phyloP scores from a whole-genome alignment of 1,284 basidiomycete genomes.

The Chiua sp. region DNA sequence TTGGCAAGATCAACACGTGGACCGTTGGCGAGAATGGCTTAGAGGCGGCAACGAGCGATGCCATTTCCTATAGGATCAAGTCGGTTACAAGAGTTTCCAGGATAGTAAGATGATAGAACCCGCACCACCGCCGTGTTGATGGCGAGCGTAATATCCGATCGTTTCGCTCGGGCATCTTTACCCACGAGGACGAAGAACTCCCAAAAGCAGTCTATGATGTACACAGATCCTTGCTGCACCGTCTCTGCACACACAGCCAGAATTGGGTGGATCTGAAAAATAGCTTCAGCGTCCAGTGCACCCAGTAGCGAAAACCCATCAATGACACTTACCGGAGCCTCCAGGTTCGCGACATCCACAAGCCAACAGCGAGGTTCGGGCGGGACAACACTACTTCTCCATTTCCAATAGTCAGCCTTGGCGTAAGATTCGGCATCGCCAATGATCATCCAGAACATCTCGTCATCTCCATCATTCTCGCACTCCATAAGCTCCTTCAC shows the following conservation, averaged over 20 bases:
- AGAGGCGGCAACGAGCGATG: slow-evolving; percentile 48
- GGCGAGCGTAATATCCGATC: slow-evolving; percentile 64
- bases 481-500: slow-evolving; percentile 65
- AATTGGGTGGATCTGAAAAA: slow-evolving; percentile 36
- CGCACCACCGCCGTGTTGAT: slow-evolving; percentile 59
- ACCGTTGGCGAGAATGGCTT: slow-evolving; percentile 73
- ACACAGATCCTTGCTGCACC: slow-evolving; percentile 49
- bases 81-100: neutral
- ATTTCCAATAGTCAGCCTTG: slow-evolving; percentile 79
- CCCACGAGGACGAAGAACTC: slow-evolving; percentile 82
- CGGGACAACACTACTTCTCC: slow-evolving; percentile 51
- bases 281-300: neutral
- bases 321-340: slow-evolving; percentile 42
- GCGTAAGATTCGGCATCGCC: slow-evolving; percentile 71
- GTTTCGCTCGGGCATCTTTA: slow-evolving; percentile 58
- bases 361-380: slow-evolving; percentile 61
- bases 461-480: slow-evolving; percentile 61
- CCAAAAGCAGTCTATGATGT: slow-evolving; percentile 74
- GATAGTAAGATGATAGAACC: slow-evolving; percentile 2
- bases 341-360: slow-evolving; percentile 47
- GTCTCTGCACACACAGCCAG: slow-evolving; percentile 31
- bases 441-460: slow-evolving; percentile 84
- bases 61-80: slow-evolving; percentile 53
- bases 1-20: slow-evolving; percentile 74
- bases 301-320: neutral